Evolutionary conservation across 257 asterid species (phyloP).

Genomic region (Galeopsis tetrahit): DNA sequence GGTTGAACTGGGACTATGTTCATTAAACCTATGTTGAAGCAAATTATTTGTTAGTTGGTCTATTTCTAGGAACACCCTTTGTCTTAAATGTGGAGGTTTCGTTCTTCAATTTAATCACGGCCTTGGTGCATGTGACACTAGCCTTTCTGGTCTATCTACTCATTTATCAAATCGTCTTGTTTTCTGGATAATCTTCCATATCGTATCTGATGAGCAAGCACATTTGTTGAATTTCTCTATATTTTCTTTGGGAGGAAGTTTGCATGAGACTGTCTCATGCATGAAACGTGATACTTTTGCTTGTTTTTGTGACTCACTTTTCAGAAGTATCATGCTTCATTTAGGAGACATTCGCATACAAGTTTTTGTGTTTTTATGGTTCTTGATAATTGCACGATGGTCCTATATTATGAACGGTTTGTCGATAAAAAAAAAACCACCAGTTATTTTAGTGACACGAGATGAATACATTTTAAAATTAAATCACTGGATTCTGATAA

Average conservation of each 20-base stretch:
- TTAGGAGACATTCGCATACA: too few species aligned
- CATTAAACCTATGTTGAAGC: not conserved
- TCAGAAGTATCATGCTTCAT: too few species aligned
- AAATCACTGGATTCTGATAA: not conserved
- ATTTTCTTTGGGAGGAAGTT: too few species aligned
- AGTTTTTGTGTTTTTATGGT: not conserved
- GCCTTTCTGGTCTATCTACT: not conserved
- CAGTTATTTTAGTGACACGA: too few species aligned
- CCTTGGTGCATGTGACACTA: not conserved
- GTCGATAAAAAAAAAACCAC: too few species aligned
- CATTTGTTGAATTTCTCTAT: not conserved
- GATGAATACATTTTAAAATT: not conserved
- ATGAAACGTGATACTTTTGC: too few species aligned
- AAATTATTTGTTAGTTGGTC: not conserved
- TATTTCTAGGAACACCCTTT: not conserved
- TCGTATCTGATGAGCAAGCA: not conserved
- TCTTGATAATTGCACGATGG: not conserved
- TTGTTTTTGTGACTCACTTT: too few species aligned
- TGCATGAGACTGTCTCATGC: too few species aligned
- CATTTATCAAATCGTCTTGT: not conserved
- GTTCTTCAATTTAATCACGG: not conserved
- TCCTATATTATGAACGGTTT: too few species aligned
- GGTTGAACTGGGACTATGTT: not conserved
- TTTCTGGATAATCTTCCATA: not conserved
- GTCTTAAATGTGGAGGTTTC: not conserved